phyloP scores from a whole-genome alignment of 2,329 filamentous ascomycete species.

The Colletotrichum filicis region DNA sequence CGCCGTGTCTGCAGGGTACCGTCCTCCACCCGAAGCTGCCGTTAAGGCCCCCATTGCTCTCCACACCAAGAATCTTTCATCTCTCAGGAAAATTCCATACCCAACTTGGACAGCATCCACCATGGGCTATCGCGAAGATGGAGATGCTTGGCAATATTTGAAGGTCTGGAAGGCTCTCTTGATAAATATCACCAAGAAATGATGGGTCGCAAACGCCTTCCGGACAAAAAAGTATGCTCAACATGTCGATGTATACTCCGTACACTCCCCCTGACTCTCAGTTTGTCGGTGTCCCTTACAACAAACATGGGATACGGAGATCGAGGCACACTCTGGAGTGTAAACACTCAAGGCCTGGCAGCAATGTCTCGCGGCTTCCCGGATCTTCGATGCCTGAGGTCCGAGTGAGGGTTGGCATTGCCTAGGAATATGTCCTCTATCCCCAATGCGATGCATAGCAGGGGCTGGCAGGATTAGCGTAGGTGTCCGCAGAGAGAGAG shows the following conservation, averaged over 20 bases:
- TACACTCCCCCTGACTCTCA: background rate
- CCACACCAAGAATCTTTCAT: slow-evolving; percentile 24
- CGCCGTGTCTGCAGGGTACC: slow-evolving; percentile 16
- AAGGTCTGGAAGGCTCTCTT: background rate
- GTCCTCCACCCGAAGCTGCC: slow-evolving; percentile 16
- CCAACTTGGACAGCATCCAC: slow-evolving; percentile 8
- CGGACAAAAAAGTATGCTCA: background rate
- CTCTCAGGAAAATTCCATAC: slow-evolving; percentile 20
- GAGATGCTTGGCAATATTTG: background rate
- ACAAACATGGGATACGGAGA: background rate
- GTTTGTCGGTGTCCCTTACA: background rate
- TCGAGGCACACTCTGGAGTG: slow-evolving; percentile 3
- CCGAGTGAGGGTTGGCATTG: background rate
- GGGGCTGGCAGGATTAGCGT: background rate
- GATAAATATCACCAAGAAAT: background rate
- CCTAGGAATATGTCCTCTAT: slow-evolving; percentile 2
- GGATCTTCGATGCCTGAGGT: slow-evolving; percentile 25
- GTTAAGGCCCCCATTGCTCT: background rate
- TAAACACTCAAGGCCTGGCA: background rate
- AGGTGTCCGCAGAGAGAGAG: background rate
- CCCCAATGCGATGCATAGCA: slow-evolving; percentile 19
- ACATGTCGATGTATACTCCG: background rate
- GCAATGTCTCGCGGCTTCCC: slow-evolving; percentile 28
- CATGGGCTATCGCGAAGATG: background rate
- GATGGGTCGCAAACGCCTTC: background rate